Base-by-base conservation (phyloP, 192 early-diverging fungal genomes). In the Phlyctochytrium planicorne region DNA sequence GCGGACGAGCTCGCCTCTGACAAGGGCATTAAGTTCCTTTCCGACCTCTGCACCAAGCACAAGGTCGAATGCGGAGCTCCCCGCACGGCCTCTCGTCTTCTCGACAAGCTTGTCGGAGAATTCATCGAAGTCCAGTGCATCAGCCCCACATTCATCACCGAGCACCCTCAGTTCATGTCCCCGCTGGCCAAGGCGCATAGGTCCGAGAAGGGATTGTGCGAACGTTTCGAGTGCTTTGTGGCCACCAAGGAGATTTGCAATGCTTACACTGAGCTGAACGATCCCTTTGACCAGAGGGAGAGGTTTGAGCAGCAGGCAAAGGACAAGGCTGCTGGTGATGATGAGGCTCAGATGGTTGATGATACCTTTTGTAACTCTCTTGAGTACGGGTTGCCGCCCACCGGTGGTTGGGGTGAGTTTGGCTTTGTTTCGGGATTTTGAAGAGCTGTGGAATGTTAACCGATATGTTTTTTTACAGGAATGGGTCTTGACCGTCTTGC, bases 211-310 rank as follows among this genome's bases (percentile, higher is more conserved):
- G 97, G 97, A 36, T 82, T 98, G 34, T 96, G 93, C 85, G 96
- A 98, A 79, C 93, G 96, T 52, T 98, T 98, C 72, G 96, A 98
- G 84, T 89, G 93, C 72, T 98, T 98, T 75, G 95, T 99, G 2
- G 95, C 94, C 63, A 96, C 94, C 79, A 99, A 98, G 90, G 97
- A 99, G 75, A 86, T 99, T 59, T 94, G 93, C 85, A 99, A 99
- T 69, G 93, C 95, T 27, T 99, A 98, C 90, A 99, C 97, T 3
- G 97, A 99, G 88, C 87, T 99, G 78, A 99, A 99, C 86, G 97
- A 99, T 84, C 97, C 97, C 40, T 96, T 95, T 75, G 97, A 96
- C 70, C 97, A 99, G 82, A 91, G 97, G 65, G 94, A 95, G 77
- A 85, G 95, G 73, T 99, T 99, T 78, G 96, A 88, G 37, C 94